Percentiles rank a stretch among this genome's conserved stretches.
phyloP scores from a whole-genome alignment of 352 stramenopile species.

The Aphanomyces euteiches region DNA sequence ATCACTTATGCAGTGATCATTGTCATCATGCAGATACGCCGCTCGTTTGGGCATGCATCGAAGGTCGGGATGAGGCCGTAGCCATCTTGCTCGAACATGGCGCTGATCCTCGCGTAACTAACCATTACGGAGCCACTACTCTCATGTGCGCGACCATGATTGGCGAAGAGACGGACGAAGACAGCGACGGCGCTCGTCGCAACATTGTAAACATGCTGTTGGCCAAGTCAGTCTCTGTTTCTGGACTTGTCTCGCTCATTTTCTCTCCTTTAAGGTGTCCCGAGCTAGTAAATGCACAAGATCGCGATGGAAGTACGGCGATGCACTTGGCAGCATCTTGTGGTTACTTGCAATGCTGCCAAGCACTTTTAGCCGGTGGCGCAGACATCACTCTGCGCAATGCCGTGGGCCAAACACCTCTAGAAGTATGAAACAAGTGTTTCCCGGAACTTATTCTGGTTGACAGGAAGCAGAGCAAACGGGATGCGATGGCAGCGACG shows the following conservation, averaged over 20 bases:
- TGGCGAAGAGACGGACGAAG: conserved; percentile 60
- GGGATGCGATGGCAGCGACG: conserved; percentile 49
- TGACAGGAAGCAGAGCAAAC: conserved; percentile 60
- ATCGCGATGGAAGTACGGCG: conserved; percentile 73
- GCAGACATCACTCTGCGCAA: conserved; percentile 78
- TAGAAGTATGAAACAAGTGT: conserved; percentile 39
- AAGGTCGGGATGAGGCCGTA: conserved; percentile 34
- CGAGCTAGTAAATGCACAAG: conserved; percentile 75
- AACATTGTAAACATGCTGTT: conserved; percentile 63
- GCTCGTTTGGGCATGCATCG: conserved; percentile 77
- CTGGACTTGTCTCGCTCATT: background rate
- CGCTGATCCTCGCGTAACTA: conserved; percentile 41
- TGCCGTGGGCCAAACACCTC: conserved; percentile 66
- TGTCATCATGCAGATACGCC: conserved; percentile 47
- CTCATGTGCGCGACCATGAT: conserved; percentile 78
- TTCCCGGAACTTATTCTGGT: background rate
- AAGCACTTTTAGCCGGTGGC: conserved; percentile 53
- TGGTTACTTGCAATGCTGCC: conserved; percentile 69
- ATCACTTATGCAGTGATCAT: conserved; percentile 14
- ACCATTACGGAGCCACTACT: conserved; percentile 63
- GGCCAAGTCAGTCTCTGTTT: conserved; percentile 37
- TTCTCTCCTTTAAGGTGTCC: conserved; percentile 36
- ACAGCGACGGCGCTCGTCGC: conserved; percentile 38
- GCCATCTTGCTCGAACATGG: conserved; percentile 18
- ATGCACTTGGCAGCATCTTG: conserved; percentile 77